Conservation (phyloP, 2,329 filamentous ascomycete species). For the Geosmithia flava region DNA sequence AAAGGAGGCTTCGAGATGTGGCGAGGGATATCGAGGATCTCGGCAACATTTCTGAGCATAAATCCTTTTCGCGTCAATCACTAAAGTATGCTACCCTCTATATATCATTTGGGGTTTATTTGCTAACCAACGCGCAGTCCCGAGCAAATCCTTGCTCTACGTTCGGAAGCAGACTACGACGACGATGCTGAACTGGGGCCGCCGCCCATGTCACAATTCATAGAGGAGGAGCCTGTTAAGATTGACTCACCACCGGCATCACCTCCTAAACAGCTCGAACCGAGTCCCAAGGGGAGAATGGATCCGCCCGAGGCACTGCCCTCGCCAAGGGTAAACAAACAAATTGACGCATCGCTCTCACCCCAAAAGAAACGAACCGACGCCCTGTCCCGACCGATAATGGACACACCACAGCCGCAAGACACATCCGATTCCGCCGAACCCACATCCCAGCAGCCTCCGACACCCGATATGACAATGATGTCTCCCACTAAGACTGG, state of each 20-base stretch:
- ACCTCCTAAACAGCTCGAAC: conserved; percentile 1
- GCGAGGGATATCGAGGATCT: conserved; percentile 38
- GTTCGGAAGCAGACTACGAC: conserved; percentile 20
- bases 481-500: conserved; percentile 7
- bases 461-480: conserved; percentile 4
- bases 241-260: conserved; percentile 29
- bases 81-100: conserved; percentile 41
- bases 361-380: conserved; percentile 13
- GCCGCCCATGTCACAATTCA: conserved; percentile 44
- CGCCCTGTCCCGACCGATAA: not conserved
- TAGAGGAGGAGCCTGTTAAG: conserved; percentile 43
- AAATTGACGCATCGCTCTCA: conserved; percentile 7
- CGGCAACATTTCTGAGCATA: conserved; percentile 54
- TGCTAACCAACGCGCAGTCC: conserved; percentile 30
- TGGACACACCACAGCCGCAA: not conserved
- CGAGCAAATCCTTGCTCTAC: conserved; percentile 51
- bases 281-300: conserved; percentile 12
- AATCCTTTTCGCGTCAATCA: conserved; percentile 53
- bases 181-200: conserved; percentile 59
- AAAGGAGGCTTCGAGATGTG: conserved; percentile 43
- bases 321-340: conserved; percentile 13
- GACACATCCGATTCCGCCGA: not conserved
- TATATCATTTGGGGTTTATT: not conserved
- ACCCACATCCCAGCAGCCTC: conserved; percentile 2
- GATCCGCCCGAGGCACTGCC: conserved; percentile 16